phyloP scores from a whole-genome alignment of 2,329 filamentous ascomycete species.

The Graphilbum fragrans region DNA sequence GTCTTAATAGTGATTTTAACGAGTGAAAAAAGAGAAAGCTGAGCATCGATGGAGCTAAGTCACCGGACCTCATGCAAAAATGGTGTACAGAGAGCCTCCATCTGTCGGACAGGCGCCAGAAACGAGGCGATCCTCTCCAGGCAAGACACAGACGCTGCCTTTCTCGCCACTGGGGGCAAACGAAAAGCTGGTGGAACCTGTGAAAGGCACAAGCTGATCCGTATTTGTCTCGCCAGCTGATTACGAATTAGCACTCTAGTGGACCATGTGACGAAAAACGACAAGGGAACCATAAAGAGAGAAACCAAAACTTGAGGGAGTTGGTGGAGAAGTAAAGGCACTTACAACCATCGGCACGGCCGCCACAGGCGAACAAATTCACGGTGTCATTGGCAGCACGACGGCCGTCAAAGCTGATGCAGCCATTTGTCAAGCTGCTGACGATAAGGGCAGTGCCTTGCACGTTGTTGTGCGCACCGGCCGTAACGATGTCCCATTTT shows the following conservation, averaged over 20 bases:
- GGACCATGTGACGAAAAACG: constrained; percentile 6
- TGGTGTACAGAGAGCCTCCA: constrained; percentile 18
- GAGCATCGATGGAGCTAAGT: too few species aligned
- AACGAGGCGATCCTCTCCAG: constrained; percentile 18
- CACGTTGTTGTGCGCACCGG: constrained; percentile 35
- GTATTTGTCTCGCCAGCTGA: constrained; percentile 33
- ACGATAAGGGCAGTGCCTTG: constrained; percentile 30
- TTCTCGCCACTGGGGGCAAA: constrained; percentile 32
- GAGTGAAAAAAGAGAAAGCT: too few species aligned
- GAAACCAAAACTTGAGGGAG: neutral
- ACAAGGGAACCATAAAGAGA: neutral
- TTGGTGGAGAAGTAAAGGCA: constrained; percentile 1
- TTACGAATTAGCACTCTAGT: too few species aligned
- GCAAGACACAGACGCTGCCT: constrained; percentile 29
- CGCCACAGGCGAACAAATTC: constrained; percentile 38
- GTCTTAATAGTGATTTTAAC: too few species aligned
- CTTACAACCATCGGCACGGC: constrained; percentile 34
- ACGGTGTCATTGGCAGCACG: constrained; percentile 31
- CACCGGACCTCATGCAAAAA: constrained; percentile 12
- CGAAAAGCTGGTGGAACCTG: constrained; percentile 25
- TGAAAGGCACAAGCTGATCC: constrained; percentile 37
- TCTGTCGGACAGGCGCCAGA: constrained; percentile 19
- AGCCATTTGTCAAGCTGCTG: constrained; percentile 37
- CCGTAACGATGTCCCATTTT: constrained; percentile 38
- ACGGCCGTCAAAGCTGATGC: constrained; percentile 35